Evolutionary conservation across 179 eudicot species (phyloP).

Genomic region (Beta macrorhiza): DNA sequence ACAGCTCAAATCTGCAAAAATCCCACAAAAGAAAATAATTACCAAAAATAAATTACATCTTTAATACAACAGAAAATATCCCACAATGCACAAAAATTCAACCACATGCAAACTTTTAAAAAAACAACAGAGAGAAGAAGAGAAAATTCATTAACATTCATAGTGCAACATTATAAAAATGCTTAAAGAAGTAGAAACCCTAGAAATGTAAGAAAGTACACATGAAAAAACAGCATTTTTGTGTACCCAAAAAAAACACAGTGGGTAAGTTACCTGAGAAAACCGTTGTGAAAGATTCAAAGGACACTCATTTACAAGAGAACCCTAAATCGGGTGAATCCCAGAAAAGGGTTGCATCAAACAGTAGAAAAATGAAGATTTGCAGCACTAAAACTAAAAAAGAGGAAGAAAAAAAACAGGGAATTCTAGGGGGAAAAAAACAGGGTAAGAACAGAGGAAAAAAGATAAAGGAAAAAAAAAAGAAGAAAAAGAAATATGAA

Average conservation of each 20-base stretch:
- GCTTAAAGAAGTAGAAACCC: not conserved
- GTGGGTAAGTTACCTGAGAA: slow-evolving; percentile 10
- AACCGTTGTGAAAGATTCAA: slow-evolving; percentile 9
- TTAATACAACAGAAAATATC: not conserved
- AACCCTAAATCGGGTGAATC: slow-evolving; percentile 11
- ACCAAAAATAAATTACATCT: slow-evolving; percentile 1
- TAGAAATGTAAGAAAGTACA: not conserved
- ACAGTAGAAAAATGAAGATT: slow-evolving; percentile 4
- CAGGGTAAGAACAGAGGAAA: not conserved
- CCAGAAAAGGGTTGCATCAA: slow-evolving; percentile 22
- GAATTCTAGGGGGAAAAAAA: not conserved
- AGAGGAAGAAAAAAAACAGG: not conserved
- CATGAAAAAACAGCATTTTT: not conserved
- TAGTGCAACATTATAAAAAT: not conserved
- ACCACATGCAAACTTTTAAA: slow-evolving; percentile 21
- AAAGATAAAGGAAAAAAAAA: not conserved
- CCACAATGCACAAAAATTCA: not conserved
- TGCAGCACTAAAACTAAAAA: not conserved
- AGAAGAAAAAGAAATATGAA: not conserved
- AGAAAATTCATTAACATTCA: not conserved
- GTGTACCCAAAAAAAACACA: not conserved
- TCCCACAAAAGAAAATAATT: not conserved
- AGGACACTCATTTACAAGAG: slow-evolving; percentile 23
- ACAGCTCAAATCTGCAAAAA: slow-evolving; percentile 34
- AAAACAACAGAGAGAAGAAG: slow-evolving; percentile 1